Evolutionary conservation across 2,329 filamentous ascomycete species (phyloP), one percentile per base, ranked within the genome.

Genomic region (Cucurbitaria berberidis): DNA sequence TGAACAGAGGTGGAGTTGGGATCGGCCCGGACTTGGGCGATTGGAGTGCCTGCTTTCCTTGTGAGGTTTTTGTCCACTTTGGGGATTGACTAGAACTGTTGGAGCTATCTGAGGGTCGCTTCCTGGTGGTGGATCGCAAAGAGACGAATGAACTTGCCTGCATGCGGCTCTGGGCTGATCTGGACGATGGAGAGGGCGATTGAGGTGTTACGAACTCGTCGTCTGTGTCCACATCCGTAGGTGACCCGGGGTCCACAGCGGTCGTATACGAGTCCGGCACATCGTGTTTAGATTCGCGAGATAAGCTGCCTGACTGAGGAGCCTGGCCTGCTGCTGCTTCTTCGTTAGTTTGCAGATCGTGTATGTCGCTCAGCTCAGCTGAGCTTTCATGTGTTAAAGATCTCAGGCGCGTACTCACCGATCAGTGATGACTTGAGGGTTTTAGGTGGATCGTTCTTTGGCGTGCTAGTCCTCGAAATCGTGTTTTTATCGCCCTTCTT

Each of bases 181-280:
- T 60, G 1, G 63, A 60, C 15, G 60, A 64, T 9, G 54, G 36
- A 21, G 36, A 38, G 6, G 19, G 18, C 3, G 68, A 70, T 15
- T 52, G 64, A 16, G 66, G 63, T 2, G 60, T 65, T 16, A 49
- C 30, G 22, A 45, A 66, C 27, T 66, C 60, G 24, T 63, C 50
- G 26, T 64, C 62, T 2, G 69, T 65, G 7, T 74, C 69, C 15
- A 66, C 68, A 27, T 72, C 70, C 2, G 72, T 74, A 1, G 68
- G 57, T 5, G 67, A 70, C 1, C 66, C 72, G 45, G 63, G 60
- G 19, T 68, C 61, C 5, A 49, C 45, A 13, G 58, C 56, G 5
- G 61, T 58, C 3, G 54, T 47, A 46, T 49, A 27, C 1, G 64
- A 59, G 1, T 60, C 47, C 9, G 52, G 34, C 6, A 60, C 51